These are phyloP conservation scores for Wickerhamiella slavikovae DNA, from an alignment of 805 yeast species.

Conservation along the genomic window DNA sequence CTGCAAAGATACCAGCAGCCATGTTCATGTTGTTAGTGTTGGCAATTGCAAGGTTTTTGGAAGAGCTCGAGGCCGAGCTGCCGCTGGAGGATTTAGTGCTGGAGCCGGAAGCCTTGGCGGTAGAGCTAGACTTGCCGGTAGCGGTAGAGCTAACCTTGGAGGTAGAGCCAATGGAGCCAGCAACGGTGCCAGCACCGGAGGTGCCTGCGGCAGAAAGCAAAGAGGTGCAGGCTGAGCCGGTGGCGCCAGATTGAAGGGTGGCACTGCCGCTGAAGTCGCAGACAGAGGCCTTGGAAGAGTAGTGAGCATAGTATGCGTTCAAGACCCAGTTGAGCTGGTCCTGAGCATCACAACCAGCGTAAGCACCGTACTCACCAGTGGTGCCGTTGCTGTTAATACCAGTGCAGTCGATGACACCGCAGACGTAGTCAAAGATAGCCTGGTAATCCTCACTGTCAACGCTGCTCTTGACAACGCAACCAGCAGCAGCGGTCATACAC, in stretches of 20 bases:
- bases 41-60: slow-evolving; percentile 4
- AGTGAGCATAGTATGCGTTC: slow-evolving; percentile 37
- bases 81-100: slow-evolving; percentile 1
- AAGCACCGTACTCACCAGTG: slow-evolving; percentile 50
- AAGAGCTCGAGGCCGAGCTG: slow-evolving; percentile 1
- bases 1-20: slow-evolving; percentile 8
- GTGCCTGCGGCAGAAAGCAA: slow-evolving; percentile 44
- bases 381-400: slow-evolving; percentile 43
- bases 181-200: slow-evolving; percentile 42
- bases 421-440: slow-evolving; percentile 35
- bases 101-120: slow-evolving; percentile 4
- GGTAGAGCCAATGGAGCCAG: slow-evolving; percentile 18
- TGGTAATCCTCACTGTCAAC: slow-evolving; percentile 37
- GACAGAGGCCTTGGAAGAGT: slow-evolving; percentile 27
- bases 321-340: slow-evolving; percentile 48
- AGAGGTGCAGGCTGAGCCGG: slow-evolving; percentile 31
- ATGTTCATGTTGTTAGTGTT: slow-evolving; percentile 3
- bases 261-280: slow-evolving; percentile 62
- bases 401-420: slow-evolving; percentile 37
- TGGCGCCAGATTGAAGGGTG: slow-evolving; percentile 22
- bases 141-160: slow-evolving; percentile 16
- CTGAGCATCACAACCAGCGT: slow-evolving; percentile 50
- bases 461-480: slow-evolving; percentile 36
- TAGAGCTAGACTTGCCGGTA: slow-evolving; percentile 6
- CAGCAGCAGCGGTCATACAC: slow-evolving; percentile 32